These are phyloP conservation scores for Rhododendron vialii DNA, from an alignment of 148 eudicot species.

Conservation along the genomic window DNA sequence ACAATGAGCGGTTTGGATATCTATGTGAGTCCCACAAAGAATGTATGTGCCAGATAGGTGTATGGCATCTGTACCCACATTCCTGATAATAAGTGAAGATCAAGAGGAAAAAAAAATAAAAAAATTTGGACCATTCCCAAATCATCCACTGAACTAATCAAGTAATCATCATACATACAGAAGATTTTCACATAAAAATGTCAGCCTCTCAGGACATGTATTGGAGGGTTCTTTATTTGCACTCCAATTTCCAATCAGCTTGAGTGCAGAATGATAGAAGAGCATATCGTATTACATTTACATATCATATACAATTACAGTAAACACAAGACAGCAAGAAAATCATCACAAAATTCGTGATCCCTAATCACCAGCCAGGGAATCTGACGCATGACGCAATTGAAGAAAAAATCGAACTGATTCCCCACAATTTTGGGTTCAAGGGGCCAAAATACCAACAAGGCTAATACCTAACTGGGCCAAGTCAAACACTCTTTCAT, in stretches of 20 bases:
- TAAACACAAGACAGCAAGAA: no score
- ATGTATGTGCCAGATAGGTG: no score
- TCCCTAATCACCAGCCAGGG: neutral
- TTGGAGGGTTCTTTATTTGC: neutral
- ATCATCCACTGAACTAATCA: neutral
- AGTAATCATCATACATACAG: neutral
- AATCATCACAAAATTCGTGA: neutral
- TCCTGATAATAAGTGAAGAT: neutral
- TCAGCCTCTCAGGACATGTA: neutral
- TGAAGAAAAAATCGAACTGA: no score
- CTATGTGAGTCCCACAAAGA: no score
- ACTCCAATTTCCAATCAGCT: neutral
- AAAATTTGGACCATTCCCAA: neutral
- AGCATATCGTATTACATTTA: neutral
- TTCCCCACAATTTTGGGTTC: no score
- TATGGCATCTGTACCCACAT: no score
- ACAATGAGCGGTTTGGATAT: no score
- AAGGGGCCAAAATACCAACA: neutral
- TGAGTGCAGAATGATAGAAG: neutral
- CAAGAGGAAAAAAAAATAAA: neutral
- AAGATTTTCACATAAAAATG: neutral
- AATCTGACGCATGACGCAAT: neutral
- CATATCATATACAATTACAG: neutral
- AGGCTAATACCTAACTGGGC: neutral
- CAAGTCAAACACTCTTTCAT: neutral